phyloP scores from a whole-genome alignment of 176 grass and related monocot genomes.

The Phoenix dactylifera region DNA sequence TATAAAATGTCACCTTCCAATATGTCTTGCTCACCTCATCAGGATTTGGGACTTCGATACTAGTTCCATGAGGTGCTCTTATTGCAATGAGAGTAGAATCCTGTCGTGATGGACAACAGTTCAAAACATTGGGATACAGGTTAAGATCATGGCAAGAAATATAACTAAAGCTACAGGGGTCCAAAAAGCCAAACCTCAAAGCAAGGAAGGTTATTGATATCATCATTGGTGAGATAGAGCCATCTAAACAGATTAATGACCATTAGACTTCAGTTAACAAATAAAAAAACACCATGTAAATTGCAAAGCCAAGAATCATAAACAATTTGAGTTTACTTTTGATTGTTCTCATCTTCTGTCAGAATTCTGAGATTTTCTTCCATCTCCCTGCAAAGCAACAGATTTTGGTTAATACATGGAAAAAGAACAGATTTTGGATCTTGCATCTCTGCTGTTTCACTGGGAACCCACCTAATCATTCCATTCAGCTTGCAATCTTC shows the following conservation, averaged over 20 bases:
- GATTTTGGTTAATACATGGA: not conserved
- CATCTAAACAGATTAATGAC: slow-evolving; percentile 34
- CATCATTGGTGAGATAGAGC: slow-evolving; percentile 58
- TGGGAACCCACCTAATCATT: slow-evolving; percentile 57
- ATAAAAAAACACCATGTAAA: slow-evolving; percentile 3
- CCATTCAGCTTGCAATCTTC: slow-evolving; percentile 62
- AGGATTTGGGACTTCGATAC: slow-evolving; percentile 83
- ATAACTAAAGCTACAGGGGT: slow-evolving; percentile 1
- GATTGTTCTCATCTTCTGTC: slow-evolving; percentile 36
- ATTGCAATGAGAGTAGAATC: slow-evolving; percentile 62
- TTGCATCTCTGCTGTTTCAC: not conserved
- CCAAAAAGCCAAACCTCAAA: slow-evolving; percentile 48
- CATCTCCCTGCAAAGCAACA: slow-evolving; percentile 40
- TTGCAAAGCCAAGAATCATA: slow-evolving; percentile 9
- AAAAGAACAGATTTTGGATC: no score
- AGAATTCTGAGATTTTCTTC: slow-evolving; percentile 61
- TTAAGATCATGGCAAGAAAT: slow-evolving; percentile 2
- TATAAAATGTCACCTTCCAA: not conserved
- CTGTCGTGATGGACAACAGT: slow-evolving; percentile 29
- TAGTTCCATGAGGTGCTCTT: slow-evolving; percentile 84
- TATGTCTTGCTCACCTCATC: slow-evolving; percentile 36
- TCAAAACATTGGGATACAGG: no score
- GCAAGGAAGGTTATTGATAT: slow-evolving; percentile 52
- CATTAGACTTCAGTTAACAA: slow-evolving; percentile 9
- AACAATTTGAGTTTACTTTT: slow-evolving; percentile 38